Percentiles rank a stretch among this genome's conserved stretches.
These are phyloP conservation scores for Calonectria henricotiae DNA, from an alignment of 2,329 filamentous ascomycete species.

Conservation along the genomic window DNA sequence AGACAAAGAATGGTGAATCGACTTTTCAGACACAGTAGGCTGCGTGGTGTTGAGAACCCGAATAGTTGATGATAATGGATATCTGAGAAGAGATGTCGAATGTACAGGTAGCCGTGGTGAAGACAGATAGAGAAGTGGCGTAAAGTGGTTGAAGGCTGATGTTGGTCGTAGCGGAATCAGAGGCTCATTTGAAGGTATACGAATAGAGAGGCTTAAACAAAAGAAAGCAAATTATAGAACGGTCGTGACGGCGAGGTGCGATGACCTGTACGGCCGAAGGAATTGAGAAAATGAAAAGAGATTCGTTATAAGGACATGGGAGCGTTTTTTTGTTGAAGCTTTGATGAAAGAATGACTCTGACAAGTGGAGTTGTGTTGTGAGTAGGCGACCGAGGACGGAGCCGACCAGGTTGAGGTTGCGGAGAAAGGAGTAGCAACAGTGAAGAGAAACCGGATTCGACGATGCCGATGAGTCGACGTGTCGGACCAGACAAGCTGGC, in stretches of 20 bases:
- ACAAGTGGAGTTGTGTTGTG: slow-evolving; percentile 44
- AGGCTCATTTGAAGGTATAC: slow-evolving; percentile 61
- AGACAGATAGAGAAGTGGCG: slow-evolving; percentile 48
- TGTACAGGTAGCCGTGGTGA: slow-evolving; percentile 56
- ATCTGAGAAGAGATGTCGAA: slow-evolving; percentile 51
- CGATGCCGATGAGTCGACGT: slow-evolving; percentile 53
- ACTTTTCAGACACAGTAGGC: slow-evolving; percentile 38
- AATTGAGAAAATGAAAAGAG: slow-evolving; percentile 55
- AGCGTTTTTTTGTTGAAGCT: slow-evolving; percentile 54
- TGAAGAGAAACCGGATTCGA: slow-evolving; percentile 47
- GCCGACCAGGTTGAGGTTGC: slow-evolving; percentile 47
- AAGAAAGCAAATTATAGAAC: slow-evolving; percentile 58
- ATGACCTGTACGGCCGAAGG: slow-evolving; percentile 54
- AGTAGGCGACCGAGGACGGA: slow-evolving; percentile 52
- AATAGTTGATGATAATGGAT: slow-evolving; percentile 40
- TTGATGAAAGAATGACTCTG: slow-evolving; percentile 54
- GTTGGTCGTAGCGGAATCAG: slow-evolving; percentile 59
- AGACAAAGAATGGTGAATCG: slow-evolving; percentile 24
- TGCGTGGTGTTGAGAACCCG: slow-evolving; percentile 41
- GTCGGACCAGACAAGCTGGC: slow-evolving; percentile 53
- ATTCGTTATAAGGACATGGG: slow-evolving; percentile 66
- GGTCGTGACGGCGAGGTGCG: slow-evolving; percentile 54
- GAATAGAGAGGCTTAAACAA: slow-evolving; percentile 56
- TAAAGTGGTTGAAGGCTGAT: slow-evolving; percentile 48
- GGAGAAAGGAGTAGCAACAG: slow-evolving; percentile 28